Conservation (phyloP, 352 stramenopile genomes). For the Lagenidium giganteum region DNA sequence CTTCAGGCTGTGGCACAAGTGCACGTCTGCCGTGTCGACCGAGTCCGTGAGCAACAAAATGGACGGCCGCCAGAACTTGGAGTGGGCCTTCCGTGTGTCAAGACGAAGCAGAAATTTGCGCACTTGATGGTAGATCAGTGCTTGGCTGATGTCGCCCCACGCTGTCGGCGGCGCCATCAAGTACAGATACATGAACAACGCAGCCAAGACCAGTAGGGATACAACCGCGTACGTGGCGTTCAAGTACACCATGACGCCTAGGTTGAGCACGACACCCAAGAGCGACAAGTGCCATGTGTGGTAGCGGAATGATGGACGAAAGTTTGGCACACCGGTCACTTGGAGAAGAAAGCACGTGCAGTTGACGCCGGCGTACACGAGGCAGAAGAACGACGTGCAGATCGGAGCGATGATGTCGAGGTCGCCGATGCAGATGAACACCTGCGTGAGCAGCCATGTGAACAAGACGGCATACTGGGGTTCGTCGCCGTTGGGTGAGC, state of each 20-base stretch:
- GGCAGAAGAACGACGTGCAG: constrained; percentile 79
- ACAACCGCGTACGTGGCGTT: constrained; percentile 55
- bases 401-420: constrained; percentile 73
- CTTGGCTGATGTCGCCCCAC: constrained; percentile 80
- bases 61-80: constrained; percentile 78
- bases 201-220: constrained; percentile 43
- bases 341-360: constrained; percentile 70
- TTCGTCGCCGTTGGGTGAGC: constrained; percentile 57
- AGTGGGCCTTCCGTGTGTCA: constrained; percentile 56
- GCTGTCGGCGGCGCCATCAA: constrained; percentile 39
- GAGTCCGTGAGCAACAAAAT: constrained; percentile 54
- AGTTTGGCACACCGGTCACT: constrained; percentile 77
- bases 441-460: constrained; percentile 45
- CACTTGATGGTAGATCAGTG: constrained; percentile 83
- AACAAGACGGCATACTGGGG: constrained; percentile 65
- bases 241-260: constrained; percentile 74
- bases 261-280: constrained; percentile 43
- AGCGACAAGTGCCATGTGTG: constrained; percentile 67
- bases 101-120: constrained; percentile 75
- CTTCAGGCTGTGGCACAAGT: constrained; percentile 73
- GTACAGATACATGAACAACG: constrained; percentile 67
- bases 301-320: constrained; percentile 65
- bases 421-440: constrained; percentile 73
- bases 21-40: constrained; percentile 30
- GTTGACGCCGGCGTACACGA: constrained; percentile 73